A percentile compares a stretch with the other conserved stretches of the same genome.
Conservation (phyloP, 2,329 filamentous ascomycete genomes). For the Diplocarpon mali region DNA sequence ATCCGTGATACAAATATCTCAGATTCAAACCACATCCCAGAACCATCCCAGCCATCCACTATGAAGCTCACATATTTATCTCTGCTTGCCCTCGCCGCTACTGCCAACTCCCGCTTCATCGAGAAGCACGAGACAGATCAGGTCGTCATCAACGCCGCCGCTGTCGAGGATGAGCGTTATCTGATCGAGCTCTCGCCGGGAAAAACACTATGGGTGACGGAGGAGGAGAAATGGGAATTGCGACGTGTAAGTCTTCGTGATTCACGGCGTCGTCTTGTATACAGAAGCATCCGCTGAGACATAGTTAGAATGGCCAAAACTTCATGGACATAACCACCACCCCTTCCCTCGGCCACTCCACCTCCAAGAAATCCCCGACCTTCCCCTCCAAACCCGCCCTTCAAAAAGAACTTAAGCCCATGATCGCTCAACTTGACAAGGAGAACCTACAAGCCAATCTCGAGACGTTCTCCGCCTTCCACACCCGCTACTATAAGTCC, state of each 20-base stretch:
- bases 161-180: slow-evolving; percentile 42
- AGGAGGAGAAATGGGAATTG: slow-evolving; percentile 90
- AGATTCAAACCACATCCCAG: neutral
- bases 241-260: slow-evolving; percentile 49
- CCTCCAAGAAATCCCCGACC: slow-evolving; percentile 35
- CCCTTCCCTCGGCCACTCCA: slow-evolving; percentile 45
- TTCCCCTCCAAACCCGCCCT: slow-evolving; percentile 59
- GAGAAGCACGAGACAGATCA: slow-evolving; percentile 40
- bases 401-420: slow-evolving; percentile 52
- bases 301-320: slow-evolving; percentile 62
- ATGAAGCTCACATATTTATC: slow-evolving; percentile 43
- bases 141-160: slow-evolving; percentile 34
- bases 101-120: slow-evolving; percentile 44
- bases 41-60: slow-evolving; percentile 1
- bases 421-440: slow-evolving; percentile 45
- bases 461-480: slow-evolving; percentile 66
- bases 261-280: too few relatives aligned
- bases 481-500: slow-evolving; percentile 74
- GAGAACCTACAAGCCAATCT: slow-evolving; percentile 67
- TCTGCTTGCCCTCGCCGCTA: slow-evolving; percentile 41
- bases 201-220: slow-evolving; percentile 76
- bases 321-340: slow-evolving; percentile 93
- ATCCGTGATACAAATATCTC: neutral
- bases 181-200: slow-evolving; percentile 80
- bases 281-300: neutral